These are phyloP conservation scores for Berberis vulgaris DNA, from an alignment of 164 flowering plant genomes.

Conservation along the genomic window DNA sequence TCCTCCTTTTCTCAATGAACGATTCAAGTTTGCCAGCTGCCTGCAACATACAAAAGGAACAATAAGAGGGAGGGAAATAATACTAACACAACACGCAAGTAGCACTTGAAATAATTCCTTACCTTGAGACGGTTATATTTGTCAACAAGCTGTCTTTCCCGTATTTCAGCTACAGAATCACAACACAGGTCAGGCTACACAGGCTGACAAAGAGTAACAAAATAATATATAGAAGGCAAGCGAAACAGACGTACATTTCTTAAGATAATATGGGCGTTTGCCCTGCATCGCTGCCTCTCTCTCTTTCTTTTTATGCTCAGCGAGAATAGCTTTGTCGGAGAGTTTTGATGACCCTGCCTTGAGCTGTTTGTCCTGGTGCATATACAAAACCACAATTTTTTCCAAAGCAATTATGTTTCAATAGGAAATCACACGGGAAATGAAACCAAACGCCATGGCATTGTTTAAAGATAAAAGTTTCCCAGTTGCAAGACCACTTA, in stretches of 20 bases:
- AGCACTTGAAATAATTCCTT: background rate
- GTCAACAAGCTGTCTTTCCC: slow-evolving; percentile 50
- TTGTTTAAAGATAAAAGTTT: no score
- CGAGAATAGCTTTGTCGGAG: slow-evolving; percentile 44
- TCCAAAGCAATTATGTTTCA: no score
- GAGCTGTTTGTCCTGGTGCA: slow-evolving; percentile 54
- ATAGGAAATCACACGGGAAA: no score
- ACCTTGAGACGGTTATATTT: slow-evolving; percentile 75
- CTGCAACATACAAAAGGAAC: slow-evolving; percentile 25
- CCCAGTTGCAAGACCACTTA: slow-evolving; percentile 28
- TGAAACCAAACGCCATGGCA: no score
- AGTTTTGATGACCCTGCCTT: slow-evolving; percentile 39
- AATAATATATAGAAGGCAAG: slow-evolving; percentile 10
- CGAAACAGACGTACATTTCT: slow-evolving; percentile 47
- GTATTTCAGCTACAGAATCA: slow-evolving; percentile 63
- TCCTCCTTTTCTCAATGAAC: slow-evolving; percentile 63
- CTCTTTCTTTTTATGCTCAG: slow-evolving; percentile 86
- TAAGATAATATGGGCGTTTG: slow-evolving; percentile 74
- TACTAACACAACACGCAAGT: background rate
- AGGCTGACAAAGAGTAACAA: background rate
- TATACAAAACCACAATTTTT: background rate
- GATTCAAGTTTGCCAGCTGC: slow-evolving; percentile 79
- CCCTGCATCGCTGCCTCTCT: slow-evolving; percentile 87
- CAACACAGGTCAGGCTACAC: slow-evolving; percentile 4
- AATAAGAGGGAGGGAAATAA: background rate